A percentile compares a stretch with the other conserved stretches of the same genome.
Evolutionary conservation across 1,284 basidiomycete species (phyloP).

Genomic region (Ustilago esculenta): DNA sequence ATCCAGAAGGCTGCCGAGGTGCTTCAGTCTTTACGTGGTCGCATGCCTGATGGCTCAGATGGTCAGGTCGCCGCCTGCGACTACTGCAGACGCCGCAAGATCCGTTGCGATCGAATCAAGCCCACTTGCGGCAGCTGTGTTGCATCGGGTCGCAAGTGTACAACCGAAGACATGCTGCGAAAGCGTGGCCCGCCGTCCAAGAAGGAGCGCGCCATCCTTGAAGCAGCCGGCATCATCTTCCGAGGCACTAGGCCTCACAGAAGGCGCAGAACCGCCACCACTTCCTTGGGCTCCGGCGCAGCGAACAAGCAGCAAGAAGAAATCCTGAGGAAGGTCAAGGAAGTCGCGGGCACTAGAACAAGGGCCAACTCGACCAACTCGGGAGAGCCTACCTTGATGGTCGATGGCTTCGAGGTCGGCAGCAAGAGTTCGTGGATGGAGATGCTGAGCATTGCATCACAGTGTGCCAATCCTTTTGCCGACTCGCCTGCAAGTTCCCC

Average conservation of each 20-base stretch:
- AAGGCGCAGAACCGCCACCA: constrained; percentile 40
- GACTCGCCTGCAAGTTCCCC: constrained; percentile 37
- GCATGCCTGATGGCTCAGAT: constrained; percentile 45
- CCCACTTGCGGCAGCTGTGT: constrained; percentile 48
- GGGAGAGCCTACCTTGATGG: constrained; percentile 5
- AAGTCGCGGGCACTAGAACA: constrained; percentile 22
- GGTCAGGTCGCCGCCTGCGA: constrained; percentile 49
- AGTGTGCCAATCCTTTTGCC: constrained; percentile 33
- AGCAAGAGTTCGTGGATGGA: constrained; percentile 44
- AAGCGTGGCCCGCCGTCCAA: constrained; percentile 52
- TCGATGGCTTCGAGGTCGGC: constrained; percentile 3
- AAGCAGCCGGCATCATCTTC: constrained; percentile 50
- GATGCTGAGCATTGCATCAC: constrained; percentile 39
- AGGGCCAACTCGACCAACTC: constrained; percentile 38
- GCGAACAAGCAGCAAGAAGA: constrained; percentile 41
- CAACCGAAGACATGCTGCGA: constrained; percentile 50
- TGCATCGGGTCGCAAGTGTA: constrained; percentile 35
- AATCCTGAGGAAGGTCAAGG: constrained; percentile 31
- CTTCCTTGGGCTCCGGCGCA: constrained; percentile 34
- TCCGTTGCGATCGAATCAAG: constrained; percentile 48
- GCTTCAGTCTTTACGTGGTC: constrained; percentile 38
- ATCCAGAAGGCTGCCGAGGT: constrained; percentile 43
- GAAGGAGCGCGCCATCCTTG: constrained; percentile 44
- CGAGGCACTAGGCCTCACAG: constrained; percentile 43
- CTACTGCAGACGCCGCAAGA: constrained; percentile 48